Base-by-base conservation (phyloP, 2,329 filamentous ascomycete species). In the Setomelanomma holmii region DNA sequence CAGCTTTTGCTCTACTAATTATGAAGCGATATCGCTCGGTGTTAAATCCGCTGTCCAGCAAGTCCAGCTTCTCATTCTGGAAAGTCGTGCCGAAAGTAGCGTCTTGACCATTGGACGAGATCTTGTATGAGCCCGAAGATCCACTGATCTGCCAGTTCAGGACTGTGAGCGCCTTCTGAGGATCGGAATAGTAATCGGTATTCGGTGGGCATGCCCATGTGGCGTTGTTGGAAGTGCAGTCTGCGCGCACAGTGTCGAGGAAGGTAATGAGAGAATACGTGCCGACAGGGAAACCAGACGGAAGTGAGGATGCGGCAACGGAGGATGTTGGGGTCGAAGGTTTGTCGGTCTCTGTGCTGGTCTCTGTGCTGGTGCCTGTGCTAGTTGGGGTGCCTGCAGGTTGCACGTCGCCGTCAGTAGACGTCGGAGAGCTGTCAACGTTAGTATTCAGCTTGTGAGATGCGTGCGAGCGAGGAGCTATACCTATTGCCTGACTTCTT, bases 201-300 rank as follows among this genome's bases (percentile, higher is more conserved):
- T 82, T 83, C 1, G 86, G 85, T 54, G 81, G 84, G 76, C 87
- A 90, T 48, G 78, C 77, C 84, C 86, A 90, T 1, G 85, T 85
- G 4, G 78, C 73, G 0, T 82, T 58, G 59, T 84, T 81, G 12
- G 82, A 79, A 1, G 85, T 86, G 72, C 88, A 90, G 42, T 78
- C 78, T 5, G 83, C 81, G 14, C 75, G 73, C 2, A 81, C 73
- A 4, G 76, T 81, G 43, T 79, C 76, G 34, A 90, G 82, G 52
- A 82, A 82, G 19, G 85, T 85, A 5, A 81, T 76, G 60, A 90
- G 78, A 33, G 82, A 78, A 69, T 85, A 89, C n/a, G 82, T 80
- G 5, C 87, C 88, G 1, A 82, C 74, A 1, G 87, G 88, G 61
- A 89, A 89, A 46, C 73, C 67, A 11, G 67, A 57, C 16, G 68